Conservation (phyloP, 116 monocot species). For the Papilionanthe hybrid region DNA sequence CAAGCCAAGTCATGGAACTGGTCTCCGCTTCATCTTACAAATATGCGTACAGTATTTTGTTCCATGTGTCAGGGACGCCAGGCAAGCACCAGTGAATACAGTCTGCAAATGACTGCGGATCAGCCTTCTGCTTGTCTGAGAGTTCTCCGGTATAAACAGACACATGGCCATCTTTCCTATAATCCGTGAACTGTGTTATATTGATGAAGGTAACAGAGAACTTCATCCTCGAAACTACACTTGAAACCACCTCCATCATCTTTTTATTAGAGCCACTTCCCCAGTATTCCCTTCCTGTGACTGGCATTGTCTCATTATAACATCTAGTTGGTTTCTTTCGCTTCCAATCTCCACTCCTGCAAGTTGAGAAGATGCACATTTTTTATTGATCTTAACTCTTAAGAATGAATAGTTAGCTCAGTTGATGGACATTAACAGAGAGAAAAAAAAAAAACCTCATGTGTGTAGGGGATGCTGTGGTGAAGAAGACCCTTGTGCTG, state of each 20-base stretch:
- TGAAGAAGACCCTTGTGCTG: constrained; percentile 46
- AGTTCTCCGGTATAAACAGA: constrained; percentile 40
- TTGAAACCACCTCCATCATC: constrained; percentile 62
- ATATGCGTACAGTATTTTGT: constrained; percentile 43
- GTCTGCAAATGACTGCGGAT: constrained; percentile 37
- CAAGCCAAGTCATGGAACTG: background rate
- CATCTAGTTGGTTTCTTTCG: constrained; percentile 36
- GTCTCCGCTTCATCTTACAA: constrained; percentile 18
- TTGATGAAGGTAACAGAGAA: constrained; percentile 58
- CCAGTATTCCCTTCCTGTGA: constrained; percentile 40
- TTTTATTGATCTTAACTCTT: too few species aligned
- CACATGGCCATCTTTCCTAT: constrained; percentile 47
- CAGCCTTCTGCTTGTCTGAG: constrained; percentile 35
- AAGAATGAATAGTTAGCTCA: too few species aligned
- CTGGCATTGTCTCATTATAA: constrained; percentile 58
- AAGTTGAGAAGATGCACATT: background rate
- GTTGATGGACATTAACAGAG: background rate
- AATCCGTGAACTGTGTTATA: constrained; percentile 57
- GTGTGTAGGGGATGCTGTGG: constrained; percentile 52
- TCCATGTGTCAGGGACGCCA: constrained; percentile 65
- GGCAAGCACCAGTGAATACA: constrained; percentile 75
- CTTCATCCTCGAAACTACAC: constrained; percentile 52
- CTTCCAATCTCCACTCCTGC: constrained; percentile 71
- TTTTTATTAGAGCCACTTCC: constrained; percentile 55
- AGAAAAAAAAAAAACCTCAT: constrained; percentile 19